Conservation (phyloP, 2,329 filamentous ascomycete species). For the Delphinella strobiligena region DNA sequence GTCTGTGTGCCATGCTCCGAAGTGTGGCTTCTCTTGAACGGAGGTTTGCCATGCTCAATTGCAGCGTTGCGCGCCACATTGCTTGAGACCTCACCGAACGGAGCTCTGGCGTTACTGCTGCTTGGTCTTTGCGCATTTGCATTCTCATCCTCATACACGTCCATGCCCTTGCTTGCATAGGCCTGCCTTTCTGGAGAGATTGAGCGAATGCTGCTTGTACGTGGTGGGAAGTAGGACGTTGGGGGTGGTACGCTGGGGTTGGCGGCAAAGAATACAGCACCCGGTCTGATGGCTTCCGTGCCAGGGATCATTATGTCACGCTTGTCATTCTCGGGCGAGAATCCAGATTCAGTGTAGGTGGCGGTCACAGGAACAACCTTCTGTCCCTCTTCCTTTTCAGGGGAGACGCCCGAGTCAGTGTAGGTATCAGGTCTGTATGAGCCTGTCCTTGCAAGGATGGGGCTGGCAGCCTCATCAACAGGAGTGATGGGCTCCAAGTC, state of each 20-base stretch:
- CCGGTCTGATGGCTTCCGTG: slow-evolving; percentile 3
- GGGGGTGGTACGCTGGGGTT: neutral
- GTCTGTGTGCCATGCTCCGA: slow-evolving; percentile 71
- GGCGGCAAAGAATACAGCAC: slow-evolving; percentile 3
- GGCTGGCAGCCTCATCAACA: neutral
- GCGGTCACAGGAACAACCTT: neutral
- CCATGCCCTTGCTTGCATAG: neutral
- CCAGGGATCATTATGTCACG: slow-evolving; percentile 3
- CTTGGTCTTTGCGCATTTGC: neutral
- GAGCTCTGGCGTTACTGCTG: slow-evolving; percentile 3
- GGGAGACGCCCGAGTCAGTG: slow-evolving; percentile 1
- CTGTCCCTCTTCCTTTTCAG: slow-evolving; percentile 1
- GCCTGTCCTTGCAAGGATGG: too few species aligned
- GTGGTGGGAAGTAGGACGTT: slow-evolving; percentile 1
- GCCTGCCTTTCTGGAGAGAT: neutral
- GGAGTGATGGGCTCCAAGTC: slow-evolving; percentile 14
- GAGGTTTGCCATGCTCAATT: slow-evolving; percentile 2
- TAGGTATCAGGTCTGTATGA: too few species aligned
- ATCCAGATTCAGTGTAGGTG: neutral
- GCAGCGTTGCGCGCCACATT: slow-evolving; percentile 8
- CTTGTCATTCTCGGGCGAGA: neutral
- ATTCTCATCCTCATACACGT: neutral
- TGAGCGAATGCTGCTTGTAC: slow-evolving; percentile 1
- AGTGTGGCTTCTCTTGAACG: slow-evolving; percentile 2
- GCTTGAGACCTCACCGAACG: slow-evolving; percentile 11